Evolutionary conservation across 1,284 basidiomycete species (phyloP).

Genomic region (Apiotrichum gracile): DNA sequence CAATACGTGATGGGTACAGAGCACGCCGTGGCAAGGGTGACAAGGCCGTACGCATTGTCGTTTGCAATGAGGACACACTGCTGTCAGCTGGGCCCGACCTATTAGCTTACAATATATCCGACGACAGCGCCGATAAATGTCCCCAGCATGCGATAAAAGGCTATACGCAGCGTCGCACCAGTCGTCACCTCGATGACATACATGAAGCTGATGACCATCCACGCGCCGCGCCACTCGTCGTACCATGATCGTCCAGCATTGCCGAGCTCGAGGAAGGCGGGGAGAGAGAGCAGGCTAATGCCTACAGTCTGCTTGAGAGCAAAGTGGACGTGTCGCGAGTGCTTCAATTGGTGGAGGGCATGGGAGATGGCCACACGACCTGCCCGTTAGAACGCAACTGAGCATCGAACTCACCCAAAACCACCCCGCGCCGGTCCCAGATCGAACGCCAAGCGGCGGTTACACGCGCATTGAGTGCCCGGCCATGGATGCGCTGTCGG

Average conservation of each 20-base stretch:
- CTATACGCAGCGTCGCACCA: slow-evolving; percentile 49
- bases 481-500: background rate
- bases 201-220: slow-evolving; percentile 47
- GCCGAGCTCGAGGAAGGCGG: slow-evolving; percentile 41
- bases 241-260: slow-evolving; percentile 44
- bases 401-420: slow-evolving; percentile 20
- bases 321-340: slow-evolving; percentile 48
- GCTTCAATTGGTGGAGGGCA: slow-evolving; percentile 31
- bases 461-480: background rate
- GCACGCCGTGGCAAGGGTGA: slow-evolving; percentile 41
- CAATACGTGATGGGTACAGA: slow-evolving; percentile 45
- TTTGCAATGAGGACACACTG: slow-evolving; percentile 44
- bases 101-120: slow-evolving; percentile 43
- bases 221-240: slow-evolving; percentile 42
- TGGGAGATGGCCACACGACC: slow-evolving; percentile 35
- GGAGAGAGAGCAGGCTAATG: slow-evolving; percentile 46
- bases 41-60: slow-evolving; percentile 47
- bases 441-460: slow-evolving; percentile 25
- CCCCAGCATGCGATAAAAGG: slow-evolving; percentile 47
- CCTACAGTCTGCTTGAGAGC: slow-evolving; percentile 48
- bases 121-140: slow-evolving; percentile 48
- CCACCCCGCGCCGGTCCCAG: slow-evolving; percentile 31
- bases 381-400: background rate
- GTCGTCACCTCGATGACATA: slow-evolving; percentile 51
- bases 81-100: background rate